Conservation (phyloP, 225 moss, liverwort and hornwort genomes). For the Anthoceros angustus region DNA sequence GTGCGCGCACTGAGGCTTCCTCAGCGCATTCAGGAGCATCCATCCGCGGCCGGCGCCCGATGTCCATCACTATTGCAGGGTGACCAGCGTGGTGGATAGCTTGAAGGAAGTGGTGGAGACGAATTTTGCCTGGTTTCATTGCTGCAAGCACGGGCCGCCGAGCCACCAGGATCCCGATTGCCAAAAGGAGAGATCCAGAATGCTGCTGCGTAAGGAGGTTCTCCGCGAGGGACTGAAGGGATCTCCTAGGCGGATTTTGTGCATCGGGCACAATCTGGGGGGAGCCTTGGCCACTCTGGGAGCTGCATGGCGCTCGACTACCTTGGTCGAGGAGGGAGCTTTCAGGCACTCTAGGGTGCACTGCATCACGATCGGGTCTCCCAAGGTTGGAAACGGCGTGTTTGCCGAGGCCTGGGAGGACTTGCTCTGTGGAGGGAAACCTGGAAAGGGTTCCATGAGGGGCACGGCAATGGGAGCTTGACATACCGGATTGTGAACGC, state of each 20-base stretch:
- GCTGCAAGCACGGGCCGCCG: background rate
- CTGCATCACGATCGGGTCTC: conserved; percentile 4
- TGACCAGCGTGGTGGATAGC: background rate
- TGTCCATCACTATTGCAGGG: background rate
- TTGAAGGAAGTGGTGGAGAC: background rate
- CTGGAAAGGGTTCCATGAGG: no score
- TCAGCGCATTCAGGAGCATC: background rate
- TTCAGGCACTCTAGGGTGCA: background rate
- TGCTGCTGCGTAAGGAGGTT: background rate
- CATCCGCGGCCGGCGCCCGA: background rate
- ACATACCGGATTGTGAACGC: conserved; percentile 3
- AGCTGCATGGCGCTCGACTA: background rate
- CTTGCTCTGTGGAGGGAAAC: background rate
- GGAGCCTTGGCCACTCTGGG: background rate
- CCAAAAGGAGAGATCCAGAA: background rate
- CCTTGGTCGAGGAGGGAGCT: background rate
- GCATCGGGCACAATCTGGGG: background rate
- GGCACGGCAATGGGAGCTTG: background rate
- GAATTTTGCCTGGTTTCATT: background rate
- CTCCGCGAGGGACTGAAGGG: background rate
- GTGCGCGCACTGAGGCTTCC: background rate
- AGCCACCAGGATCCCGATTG: background rate
- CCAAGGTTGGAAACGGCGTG: background rate
- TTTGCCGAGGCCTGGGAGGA: background rate
- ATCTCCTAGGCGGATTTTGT: background rate